Evolutionary conservation across 2,329 filamentous ascomycete species (phyloP), one percentile per base, ranked within the genome.

Genomic region (Thielaviopsis ethacetica): DNA sequence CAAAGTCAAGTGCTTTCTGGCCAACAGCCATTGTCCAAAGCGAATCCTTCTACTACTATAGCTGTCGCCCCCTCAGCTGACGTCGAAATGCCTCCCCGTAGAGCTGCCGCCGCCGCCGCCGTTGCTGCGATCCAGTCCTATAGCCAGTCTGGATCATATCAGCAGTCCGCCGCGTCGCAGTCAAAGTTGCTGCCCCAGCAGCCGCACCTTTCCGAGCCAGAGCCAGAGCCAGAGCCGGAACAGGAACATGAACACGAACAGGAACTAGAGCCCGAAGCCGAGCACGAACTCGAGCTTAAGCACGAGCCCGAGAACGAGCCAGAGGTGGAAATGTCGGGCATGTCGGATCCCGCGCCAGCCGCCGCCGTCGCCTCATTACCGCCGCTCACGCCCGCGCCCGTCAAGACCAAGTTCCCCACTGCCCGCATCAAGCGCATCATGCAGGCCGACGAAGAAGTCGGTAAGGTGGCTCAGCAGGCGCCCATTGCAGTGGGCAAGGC

Each of bases 371-470:
- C 67, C 50, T 67, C 65, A 61, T 68, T 71, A 58, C 68, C 71
- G 30, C 68, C 70, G 51, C 72, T 81, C 65, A 82, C 73, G 70
- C 80, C 70, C 73, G 95, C 73, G 71, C 78, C 89, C 51, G 89
- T 98, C 65, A 88, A 83, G 71, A 97, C 91, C 38, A 96, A 96
- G 67, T 98, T 98, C 67, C 93, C 93, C 1, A 95, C 95, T 34
- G 93, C 93, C 15, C 81, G 93, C 62, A 98, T 98, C 75, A 98
- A 98, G 77, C 84, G 93, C 56, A 97, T 98, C 67, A 97, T 98
- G 93, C 93, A 98, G 73, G 91, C 91, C 12, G 93, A 98, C 68
- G 93, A 98, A 68, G 93, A 98, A 69, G 91, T 98, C 0, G 93
- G 93, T 62, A 98, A 98, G 73, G 93, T 98, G 10, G 91, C 93